Evolutionary conservation across 768 basidiomycete species (phyloP).

Genomic region (Tylopilus sp.): DNA sequence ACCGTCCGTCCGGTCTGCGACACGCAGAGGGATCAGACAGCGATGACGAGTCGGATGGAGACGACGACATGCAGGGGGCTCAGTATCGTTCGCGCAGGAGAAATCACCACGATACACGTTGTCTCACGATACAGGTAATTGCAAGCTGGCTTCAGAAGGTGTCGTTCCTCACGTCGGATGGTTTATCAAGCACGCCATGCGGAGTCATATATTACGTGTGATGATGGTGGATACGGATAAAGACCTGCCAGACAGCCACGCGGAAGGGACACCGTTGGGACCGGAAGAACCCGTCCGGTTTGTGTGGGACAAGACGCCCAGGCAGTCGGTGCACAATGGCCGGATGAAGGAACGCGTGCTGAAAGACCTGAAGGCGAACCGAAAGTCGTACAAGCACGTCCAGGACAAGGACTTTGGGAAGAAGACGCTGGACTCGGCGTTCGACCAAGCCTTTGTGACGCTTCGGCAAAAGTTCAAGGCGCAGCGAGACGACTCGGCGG

Average conservation of each 20-base stretch:
- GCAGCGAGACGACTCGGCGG: constrained; percentile 50
- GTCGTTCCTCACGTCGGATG: constrained; percentile 3
- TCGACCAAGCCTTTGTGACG: constrained; percentile 70
- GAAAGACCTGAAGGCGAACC: constrained; percentile 54
- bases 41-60: constrained; percentile 36
- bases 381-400: constrained; percentile 58
- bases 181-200: constrained; percentile 60
- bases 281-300: constrained; percentile 62
- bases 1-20: constrained; percentile 7
- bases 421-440: constrained; percentile 56
- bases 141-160: not conserved
- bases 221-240: constrained; percentile 59
- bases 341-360: constrained; percentile 67
- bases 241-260: constrained; percentile 57
- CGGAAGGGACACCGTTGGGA: constrained; percentile 47
- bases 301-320: constrained; percentile 76
- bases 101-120: constrained; percentile 62
- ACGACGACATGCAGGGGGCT: constrained; percentile 32
- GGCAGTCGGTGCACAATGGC: constrained; percentile 70
- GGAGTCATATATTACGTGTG: constrained; percentile 55
- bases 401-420: constrained; percentile 62
- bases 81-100: constrained; percentile 41
- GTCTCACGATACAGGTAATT: constrained; percentile 64
- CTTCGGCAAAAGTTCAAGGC: constrained; percentile 63
- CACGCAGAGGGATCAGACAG: constrained; percentile 32